Conservation (phyloP, 306 rosid species). For the Boehmeria nivea region DNA sequence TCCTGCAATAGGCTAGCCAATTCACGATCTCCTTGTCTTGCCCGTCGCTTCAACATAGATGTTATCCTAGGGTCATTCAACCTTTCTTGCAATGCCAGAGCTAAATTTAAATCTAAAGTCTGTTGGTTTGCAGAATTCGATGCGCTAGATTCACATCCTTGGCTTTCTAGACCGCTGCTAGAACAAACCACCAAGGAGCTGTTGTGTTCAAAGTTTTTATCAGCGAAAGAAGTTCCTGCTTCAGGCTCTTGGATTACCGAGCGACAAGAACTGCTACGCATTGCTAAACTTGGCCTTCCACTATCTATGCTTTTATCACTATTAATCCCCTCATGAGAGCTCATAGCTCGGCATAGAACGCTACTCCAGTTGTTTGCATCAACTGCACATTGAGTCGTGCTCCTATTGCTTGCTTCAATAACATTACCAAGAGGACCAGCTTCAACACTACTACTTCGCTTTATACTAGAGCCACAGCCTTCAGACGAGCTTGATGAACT, state of each 20-base stretch:
- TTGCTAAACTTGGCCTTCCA: conserved; percentile 94
- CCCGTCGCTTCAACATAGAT: conserved; percentile 70
- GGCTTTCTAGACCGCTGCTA: conserved; percentile 91
- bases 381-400: conserved; percentile 42
- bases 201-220: conserved; percentile 62
- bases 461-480: conserved; percentile 97
- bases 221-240: conserved; percentile 52
- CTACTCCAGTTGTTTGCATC: conserved; percentile 83
- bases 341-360: conserved; percentile 50
- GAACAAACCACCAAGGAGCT: conserved; percentile 72
- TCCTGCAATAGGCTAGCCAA: conserved; percentile 77
- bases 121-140: conserved; percentile 92
- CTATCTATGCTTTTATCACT: conserved; percentile 98
- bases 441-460: conserved; percentile 97
- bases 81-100: conserved; percentile 94
- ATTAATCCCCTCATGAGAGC: conserved; percentile 80
- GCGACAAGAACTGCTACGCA: conserved; percentile 92
- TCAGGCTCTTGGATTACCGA: conserved; percentile 84
- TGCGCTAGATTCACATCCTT: conserved; percentile 83
- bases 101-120: conserved; percentile 75
- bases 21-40: conserved; percentile 80
- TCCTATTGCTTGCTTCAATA: conserved; percentile 59
- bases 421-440: conserved; percentile 72
- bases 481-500: conserved; percentile 97
- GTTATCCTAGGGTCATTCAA: conserved; percentile 94